Evolutionary conservation across 371 early-diverging fungal species (phyloP).

Genomic region (Apophysomyces trapeziformis): DNA sequence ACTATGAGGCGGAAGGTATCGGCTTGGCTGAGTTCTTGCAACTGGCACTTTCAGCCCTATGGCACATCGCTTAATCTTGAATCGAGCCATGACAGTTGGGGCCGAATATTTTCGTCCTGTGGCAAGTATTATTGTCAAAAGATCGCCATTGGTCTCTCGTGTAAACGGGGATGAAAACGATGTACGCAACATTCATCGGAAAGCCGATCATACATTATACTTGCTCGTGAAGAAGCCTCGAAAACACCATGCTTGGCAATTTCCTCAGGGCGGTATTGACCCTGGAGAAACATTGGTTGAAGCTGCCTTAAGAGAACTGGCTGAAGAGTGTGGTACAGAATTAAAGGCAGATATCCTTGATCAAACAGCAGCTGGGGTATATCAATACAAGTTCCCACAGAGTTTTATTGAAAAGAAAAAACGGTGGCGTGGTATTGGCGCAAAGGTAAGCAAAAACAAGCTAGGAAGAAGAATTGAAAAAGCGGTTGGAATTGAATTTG

Average conservation of each 20-base stretch:
- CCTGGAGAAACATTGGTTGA: slow-evolving; percentile 68
- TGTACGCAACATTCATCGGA: slow-evolving; percentile 23
- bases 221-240: slow-evolving; percentile 74
- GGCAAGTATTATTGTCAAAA: slow-evolving; percentile 24
- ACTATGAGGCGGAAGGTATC: no score
- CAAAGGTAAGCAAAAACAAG: slow-evolving; percentile 29
- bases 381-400: slow-evolving; percentile 55
- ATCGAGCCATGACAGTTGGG: neutral
- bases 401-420: slow-evolving; percentile 29
- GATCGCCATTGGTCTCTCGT: neutral
- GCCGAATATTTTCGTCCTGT: slow-evolving; percentile 22
- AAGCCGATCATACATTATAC: slow-evolving; percentile 54
- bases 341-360: slow-evolving; percentile 81
- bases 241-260: slow-evolving; percentile 69
- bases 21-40: no score
- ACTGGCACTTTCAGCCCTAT: neutral
- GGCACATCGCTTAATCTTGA: neutral
- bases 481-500: neutral
- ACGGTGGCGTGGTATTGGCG: slow-evolving; percentile 27
- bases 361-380: slow-evolving; percentile 69
- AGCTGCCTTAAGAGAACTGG: slow-evolving; percentile 75
- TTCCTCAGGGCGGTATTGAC: slow-evolving; percentile 76
- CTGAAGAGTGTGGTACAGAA: slow-evolving; percentile 71
- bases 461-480: slow-evolving; percentile 2
- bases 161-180: slow-evolving; percentile 3